phyloP scores from a whole-genome alignment of 345 rosid species.

The Eucalyptus paniculata region DNA sequence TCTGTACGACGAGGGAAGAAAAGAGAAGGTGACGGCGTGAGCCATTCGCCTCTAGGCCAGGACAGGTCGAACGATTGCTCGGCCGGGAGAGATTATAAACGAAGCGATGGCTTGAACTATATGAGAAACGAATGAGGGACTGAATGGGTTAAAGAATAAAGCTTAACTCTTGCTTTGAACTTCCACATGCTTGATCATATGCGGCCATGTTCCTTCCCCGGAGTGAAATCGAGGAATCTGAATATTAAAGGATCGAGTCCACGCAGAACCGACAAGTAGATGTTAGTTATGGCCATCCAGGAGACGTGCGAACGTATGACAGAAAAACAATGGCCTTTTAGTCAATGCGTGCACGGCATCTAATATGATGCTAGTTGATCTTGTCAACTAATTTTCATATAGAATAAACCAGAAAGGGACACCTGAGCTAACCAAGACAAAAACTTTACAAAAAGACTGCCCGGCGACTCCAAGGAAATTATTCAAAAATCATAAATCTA shows the following conservation, averaged over 20 bases:
- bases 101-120: background rate
- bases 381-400: background rate
- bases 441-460: background rate
- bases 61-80: background rate
- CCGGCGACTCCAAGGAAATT: fast-evolving
- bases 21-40: background rate
- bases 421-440: background rate
- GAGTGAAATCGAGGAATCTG: background rate
- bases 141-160: background rate
- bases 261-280: too few relatives aligned
- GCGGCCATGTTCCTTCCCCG: background rate
- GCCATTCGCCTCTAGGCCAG: background rate
- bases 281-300: background rate
- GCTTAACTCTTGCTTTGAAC: background rate
- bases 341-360: background rate
- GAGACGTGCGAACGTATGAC: background rate
- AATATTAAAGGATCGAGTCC: background rate
- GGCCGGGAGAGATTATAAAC: background rate
- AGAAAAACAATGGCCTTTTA: background rate
- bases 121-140: background rate
- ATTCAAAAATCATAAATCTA: fast-evolving
- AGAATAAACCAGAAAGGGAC: background rate
- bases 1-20: background rate
- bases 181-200: background rate
- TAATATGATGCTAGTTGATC: background rate